These are phyloP conservation scores for Rhynchosporium agropyri DNA, from an alignment of 2,329 filamentous ascomycete genomes.

Conservation along the genomic window DNA sequence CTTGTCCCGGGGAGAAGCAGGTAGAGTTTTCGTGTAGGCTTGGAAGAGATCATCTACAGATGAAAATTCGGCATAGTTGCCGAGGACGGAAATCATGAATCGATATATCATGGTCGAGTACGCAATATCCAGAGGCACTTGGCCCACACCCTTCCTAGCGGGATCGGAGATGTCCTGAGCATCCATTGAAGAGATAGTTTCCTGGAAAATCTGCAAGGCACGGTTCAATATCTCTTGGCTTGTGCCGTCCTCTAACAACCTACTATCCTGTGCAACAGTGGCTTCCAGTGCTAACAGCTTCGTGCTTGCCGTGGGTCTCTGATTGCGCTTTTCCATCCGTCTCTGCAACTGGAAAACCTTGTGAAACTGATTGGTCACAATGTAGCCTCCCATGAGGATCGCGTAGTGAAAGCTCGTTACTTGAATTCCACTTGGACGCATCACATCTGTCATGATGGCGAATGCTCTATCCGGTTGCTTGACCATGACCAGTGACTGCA, in stretches of 20 bases:
- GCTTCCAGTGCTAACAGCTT: constrained; percentile 47
- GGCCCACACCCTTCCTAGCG: constrained; percentile 33
- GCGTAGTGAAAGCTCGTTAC: constrained; percentile 55
- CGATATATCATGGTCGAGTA: constrained; percentile 50
- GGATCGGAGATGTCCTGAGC: constrained; percentile 35
- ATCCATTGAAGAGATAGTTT: constrained; percentile 32
- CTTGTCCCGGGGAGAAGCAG: constrained; percentile 41
- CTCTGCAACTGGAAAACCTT: constrained; percentile 54
- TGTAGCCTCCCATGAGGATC: constrained; percentile 53
- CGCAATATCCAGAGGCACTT: constrained; percentile 35
- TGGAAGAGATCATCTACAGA: constrained; percentile 58
- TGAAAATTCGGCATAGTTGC: constrained; percentile 55
- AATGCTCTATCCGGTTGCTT: constrained; percentile 58
- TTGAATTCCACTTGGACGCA: constrained; percentile 50
- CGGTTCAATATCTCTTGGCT: constrained; percentile 33
- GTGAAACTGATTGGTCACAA: constrained; percentile 45
- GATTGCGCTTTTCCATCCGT: constrained; percentile 45
- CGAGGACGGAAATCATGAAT: constrained; percentile 58
- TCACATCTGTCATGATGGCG: constrained; percentile 53
- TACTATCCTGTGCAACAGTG: constrained; percentile 31
- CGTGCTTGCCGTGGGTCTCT: constrained; percentile 48
- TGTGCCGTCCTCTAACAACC: constrained; percentile 23
- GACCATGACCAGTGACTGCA: constrained; percentile 57
- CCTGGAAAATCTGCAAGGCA: constrained; percentile 37
- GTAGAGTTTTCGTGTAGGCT: constrained; percentile 52